These are phyloP conservation scores for Botrytis pseudocinerea DNA, from an alignment of 2,329 filamentous ascomycete genomes.

Conservation along the genomic window DNA sequence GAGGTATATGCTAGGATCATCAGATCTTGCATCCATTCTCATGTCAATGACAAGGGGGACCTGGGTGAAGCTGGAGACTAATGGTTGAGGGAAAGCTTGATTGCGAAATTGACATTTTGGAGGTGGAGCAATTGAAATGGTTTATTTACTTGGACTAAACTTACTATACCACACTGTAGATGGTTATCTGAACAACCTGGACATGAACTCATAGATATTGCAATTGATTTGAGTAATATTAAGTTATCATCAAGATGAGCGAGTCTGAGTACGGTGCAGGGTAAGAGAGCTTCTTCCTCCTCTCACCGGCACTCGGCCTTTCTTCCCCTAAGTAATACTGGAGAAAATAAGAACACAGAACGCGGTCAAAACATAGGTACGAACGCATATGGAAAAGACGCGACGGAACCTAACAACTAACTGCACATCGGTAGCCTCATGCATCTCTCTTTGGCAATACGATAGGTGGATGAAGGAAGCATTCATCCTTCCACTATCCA, in stretches of 20 bases:
- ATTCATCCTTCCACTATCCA: slow-evolving; percentile 14
- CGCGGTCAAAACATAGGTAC: slow-evolving; percentile 17
- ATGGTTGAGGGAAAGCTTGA: slow-evolving; percentile 23
- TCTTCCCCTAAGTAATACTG: slow-evolving; percentile 5
- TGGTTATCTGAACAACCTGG: background rate
- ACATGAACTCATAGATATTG: background rate
- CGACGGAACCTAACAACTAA: background rate
- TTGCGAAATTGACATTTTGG: slow-evolving; percentile 4
- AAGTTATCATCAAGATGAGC: background rate
- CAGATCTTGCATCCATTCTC: slow-evolving; percentile 18
- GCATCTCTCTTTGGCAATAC: slow-evolving; percentile 2
- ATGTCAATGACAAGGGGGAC: background rate
- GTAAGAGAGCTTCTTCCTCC: background rate
- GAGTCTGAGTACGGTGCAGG: background rate
- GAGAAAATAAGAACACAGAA: slow-evolving; percentile 8
- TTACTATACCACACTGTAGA: background rate
- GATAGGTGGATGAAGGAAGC: slow-evolving; percentile 11
- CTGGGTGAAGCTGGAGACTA: slow-evolving; percentile 11
- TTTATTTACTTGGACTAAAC: background rate
- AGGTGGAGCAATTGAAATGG: background rate
- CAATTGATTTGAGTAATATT: background rate
- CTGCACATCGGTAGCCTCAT: slow-evolving; percentile 15
- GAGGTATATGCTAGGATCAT: slow-evolving; percentile 3
- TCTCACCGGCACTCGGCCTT: slow-evolving; percentile 2
- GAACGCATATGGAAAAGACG: slow-evolving; percentile 1